phyloP scores from a whole-genome alignment of 2,329 filamentous ascomycete species.

The Fonsecaea erecta region DNA sequence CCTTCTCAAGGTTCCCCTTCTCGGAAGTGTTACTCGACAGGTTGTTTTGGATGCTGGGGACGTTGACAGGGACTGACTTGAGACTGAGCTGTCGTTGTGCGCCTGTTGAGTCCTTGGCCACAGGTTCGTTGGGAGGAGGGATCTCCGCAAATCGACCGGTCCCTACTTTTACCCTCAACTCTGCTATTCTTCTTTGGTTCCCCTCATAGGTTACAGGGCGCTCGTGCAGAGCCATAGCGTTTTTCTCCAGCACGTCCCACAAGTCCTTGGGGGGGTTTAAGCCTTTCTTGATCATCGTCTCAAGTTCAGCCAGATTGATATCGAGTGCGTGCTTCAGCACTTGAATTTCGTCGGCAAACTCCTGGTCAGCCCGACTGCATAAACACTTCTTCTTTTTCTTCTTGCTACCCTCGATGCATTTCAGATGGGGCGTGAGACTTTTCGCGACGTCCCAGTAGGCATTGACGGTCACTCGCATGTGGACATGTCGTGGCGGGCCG shows the following conservation, averaged over 20 bases:
- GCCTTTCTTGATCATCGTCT: slow-evolving; percentile 9
- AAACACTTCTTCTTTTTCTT: slow-evolving; percentile 15
- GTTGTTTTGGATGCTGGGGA: slow-evolving; percentile 25
- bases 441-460: slow-evolving; percentile 22
- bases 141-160: slow-evolving; percentile 5
- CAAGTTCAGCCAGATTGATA: slow-evolving; percentile 12
- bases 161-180: not conserved
- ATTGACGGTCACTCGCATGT: slow-evolving; percentile 7
- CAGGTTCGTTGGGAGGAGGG: slow-evolving; percentile 1
- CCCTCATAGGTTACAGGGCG: slow-evolving; percentile 7
- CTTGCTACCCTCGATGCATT: slow-evolving; percentile 13
- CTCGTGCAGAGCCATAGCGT: slow-evolving; percentile 3
- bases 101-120: not conserved
- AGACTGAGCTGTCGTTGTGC: slow-evolving; percentile 8
- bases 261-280: not conserved
- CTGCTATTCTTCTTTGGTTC: slow-evolving; percentile 15
- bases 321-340: slow-evolving; percentile 7
- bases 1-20: slow-evolving; percentile 13
- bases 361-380: slow-evolving; percentile 13
- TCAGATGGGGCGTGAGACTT: slow-evolving; percentile 19
- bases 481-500: slow-evolving; percentile 5
- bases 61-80: slow-evolving; percentile 23
- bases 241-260: slow-evolving; percentile 15
- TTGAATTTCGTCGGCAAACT: slow-evolving; percentile 7
- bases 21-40: slow-evolving; percentile 16